Conservation (phyloP, 2,329 filamentous ascomycete genomes). For the Trichoderma endophyticum region DNA sequence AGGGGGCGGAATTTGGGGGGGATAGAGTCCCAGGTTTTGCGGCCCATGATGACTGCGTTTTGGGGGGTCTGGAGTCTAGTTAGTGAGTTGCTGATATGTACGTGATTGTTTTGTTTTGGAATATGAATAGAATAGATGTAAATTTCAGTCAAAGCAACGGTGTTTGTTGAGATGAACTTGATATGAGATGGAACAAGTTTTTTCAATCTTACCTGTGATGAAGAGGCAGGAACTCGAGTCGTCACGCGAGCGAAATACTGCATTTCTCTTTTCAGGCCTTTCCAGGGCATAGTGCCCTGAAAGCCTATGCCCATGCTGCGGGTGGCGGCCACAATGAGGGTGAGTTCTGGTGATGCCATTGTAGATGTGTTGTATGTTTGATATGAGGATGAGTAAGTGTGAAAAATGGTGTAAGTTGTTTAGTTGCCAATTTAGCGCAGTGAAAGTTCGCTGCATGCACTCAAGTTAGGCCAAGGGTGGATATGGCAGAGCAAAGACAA, state of each 20-base stretch:
- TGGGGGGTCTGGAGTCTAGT: conserved; percentile 31
- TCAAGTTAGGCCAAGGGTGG: background rate
- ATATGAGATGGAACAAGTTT: background rate
- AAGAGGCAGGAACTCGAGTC: conserved; percentile 53
- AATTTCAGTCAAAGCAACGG: background rate
- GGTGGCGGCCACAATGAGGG: conserved; percentile 93
- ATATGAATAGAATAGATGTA: too few relatives aligned
- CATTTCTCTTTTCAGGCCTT: conserved; percentile 85
- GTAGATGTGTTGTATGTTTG: background rate
- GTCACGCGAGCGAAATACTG: conserved; percentile 91
- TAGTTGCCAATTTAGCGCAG: background rate
- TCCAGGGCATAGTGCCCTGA: conserved; percentile 80
- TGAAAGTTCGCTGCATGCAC: background rate
- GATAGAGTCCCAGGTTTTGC: conserved; percentile 94
- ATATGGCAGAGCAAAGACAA: background rate
- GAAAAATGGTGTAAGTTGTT: background rate
- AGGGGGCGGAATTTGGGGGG: conserved; percentile 76
- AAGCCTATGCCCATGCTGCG: conserved; percentile 84
- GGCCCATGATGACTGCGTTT: conserved; percentile 93
- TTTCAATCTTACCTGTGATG: conserved; percentile 31
- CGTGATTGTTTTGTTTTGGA: too few relatives aligned
- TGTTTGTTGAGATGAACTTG: background rate
- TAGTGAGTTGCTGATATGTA: background rate
- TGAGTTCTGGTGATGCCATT: conserved; percentile 59
- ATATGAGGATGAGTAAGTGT: background rate